Evolutionary conservation across 1,284 basidiomycete genomes (phyloP).

Genomic region (Ganoderma multipileum): DNA sequence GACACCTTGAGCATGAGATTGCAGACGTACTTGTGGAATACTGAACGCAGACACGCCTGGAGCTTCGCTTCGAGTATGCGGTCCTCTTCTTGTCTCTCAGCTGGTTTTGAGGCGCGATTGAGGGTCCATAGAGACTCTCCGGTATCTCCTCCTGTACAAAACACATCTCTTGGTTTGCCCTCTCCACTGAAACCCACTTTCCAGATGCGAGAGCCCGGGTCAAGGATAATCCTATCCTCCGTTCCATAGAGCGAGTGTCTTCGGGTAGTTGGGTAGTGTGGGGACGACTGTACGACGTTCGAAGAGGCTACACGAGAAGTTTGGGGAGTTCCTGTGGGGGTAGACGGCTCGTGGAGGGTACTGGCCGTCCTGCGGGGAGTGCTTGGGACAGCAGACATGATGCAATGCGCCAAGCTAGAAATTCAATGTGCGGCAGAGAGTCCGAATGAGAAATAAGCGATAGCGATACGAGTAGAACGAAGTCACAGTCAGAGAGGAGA

Average conservation of each 20-base stretch:
- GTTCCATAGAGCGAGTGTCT: constrained; percentile 85
- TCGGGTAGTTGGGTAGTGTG: constrained; percentile 79
- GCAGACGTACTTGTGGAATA: constrained; percentile 83
- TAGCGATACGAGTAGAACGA: neutral
- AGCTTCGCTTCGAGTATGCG: constrained; percentile 72
- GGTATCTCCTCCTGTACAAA: constrained; percentile 56
- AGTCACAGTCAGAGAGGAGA: neutral
- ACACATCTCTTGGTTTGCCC: constrained; percentile 81
- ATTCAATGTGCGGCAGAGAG: neutral
- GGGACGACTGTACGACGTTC: constrained; percentile 67
- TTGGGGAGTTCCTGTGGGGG: constrained; percentile 56
- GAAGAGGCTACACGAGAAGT: constrained; percentile 54
- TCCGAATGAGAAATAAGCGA: neutral
- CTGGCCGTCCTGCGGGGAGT: constrained; percentile 51
- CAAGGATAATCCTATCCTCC: constrained; percentile 86
- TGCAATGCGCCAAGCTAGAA: neutral
- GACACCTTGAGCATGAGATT: constrained; percentile 5
- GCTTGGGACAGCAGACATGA: constrained; percentile 43
- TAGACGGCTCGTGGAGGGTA: constrained; percentile 30
- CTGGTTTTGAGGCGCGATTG: constrained; percentile 56
- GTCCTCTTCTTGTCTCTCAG: constrained; percentile 75
- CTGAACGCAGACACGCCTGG: constrained; percentile 72
- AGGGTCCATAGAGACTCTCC: constrained; percentile 65
- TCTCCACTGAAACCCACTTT: constrained; percentile 92
- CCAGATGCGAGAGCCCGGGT: constrained; percentile 86